Conservation (phyloP, 1,284 basidiomycete genomes). For the Apiotrichum montevideense region DNA sequence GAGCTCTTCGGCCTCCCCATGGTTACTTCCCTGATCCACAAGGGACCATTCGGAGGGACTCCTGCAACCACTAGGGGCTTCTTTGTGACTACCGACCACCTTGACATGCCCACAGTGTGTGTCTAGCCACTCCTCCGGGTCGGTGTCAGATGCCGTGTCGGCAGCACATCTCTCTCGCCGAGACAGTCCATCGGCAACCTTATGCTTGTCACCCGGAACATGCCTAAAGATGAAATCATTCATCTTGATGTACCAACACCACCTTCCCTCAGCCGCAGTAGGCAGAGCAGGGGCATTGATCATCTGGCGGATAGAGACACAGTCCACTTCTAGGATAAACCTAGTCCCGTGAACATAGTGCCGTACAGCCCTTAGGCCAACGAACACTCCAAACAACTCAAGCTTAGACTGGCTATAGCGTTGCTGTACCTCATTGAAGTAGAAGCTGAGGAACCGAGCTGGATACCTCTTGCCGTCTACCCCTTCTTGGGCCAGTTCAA, state of each 20-base stretch:
- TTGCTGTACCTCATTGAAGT: conserved; percentile 12
- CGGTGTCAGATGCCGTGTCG: not conserved
- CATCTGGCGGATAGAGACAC: conserved; percentile 5
- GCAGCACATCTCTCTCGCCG: not conserved
- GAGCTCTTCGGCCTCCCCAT: too few relatives aligned
- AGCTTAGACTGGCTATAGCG: conserved; percentile 10
- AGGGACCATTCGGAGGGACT: too few relatives aligned
- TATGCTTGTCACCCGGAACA: conserved; percentile 1
- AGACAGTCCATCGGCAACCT: conserved; percentile 4
- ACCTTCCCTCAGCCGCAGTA: conserved; percentile 3
- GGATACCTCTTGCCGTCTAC: not conserved
- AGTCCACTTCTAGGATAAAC: conserved; percentile 7
- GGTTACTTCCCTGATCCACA: too few relatives aligned
- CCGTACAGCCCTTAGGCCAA: not conserved
- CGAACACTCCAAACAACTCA: conserved; percentile 8
- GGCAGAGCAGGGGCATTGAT: conserved; percentile 3
- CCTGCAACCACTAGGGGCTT: too few relatives aligned
- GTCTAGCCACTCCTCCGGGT: conserved; percentile 7
- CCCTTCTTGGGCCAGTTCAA: not conserved
- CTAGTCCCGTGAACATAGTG: conserved; percentile 1
- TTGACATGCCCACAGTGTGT: too few relatives aligned
- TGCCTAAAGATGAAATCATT: conserved; percentile 4
- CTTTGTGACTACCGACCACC: not conserved
- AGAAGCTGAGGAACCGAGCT: conserved; percentile 7
- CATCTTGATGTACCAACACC: conserved; percentile 11